Evolutionary conservation across 495 filamentous ascomycete species (phyloP).

Genomic region (Xylaria palmicola): DNA sequence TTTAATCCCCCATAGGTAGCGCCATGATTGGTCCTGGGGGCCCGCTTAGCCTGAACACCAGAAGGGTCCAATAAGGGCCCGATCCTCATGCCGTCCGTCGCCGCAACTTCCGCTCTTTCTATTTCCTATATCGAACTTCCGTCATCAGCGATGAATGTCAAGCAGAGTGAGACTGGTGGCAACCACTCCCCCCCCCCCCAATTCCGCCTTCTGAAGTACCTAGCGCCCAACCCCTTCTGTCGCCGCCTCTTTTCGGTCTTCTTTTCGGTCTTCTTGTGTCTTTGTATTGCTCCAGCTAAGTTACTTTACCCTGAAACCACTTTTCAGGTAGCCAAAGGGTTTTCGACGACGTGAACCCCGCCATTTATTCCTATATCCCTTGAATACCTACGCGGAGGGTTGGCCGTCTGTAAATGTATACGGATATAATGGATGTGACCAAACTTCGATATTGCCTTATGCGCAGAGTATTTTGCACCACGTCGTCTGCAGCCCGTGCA

Average conservation of each 20-base stretch:
- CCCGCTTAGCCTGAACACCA: not conserved
- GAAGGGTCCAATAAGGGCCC: constrained; percentile 6
- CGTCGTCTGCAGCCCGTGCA: not conserved
- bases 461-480: not conserved
- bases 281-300: too few relatives aligned
- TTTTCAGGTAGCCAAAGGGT: too few relatives aligned
- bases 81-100: constrained; percentile 8
- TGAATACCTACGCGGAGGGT: too few relatives aligned
- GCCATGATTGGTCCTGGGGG: not conserved
- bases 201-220: not conserved
- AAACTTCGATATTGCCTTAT: not conserved
- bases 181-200: not conserved
- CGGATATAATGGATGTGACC: not conserved
- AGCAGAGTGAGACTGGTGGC: not conserved
- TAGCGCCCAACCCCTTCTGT: not conserved
- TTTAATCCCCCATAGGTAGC: not conserved
- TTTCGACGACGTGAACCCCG: too few relatives aligned
- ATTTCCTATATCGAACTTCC: constrained; percentile 2
- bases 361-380: too few relatives aligned
- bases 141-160: constrained; percentile 2
- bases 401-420: too few relatives aligned
- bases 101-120: constrained; percentile 10
- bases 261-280: not conserved
- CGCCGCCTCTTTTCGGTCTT: too few relatives aligned
- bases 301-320: too few relatives aligned